Base-by-base conservation (phyloP, 2,329 filamentous ascomycete species). In the Knufia fluminis region DNA sequence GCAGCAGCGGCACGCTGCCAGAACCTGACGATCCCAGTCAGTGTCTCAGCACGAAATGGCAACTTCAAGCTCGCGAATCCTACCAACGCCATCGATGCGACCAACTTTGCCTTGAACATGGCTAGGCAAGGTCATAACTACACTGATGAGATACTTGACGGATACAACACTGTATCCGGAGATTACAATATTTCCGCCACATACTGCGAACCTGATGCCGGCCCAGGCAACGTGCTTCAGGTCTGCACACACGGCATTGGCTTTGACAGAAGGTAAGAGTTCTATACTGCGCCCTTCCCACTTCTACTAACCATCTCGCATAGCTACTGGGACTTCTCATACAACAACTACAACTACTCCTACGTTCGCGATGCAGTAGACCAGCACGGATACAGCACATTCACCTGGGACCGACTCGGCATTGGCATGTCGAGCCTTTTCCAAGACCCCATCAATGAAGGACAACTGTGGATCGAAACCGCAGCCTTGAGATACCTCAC, bases 391-490 rank as follows among this genome's bases (percentile, higher is more conserved):
- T 83, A 77, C 66, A 77, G 73, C 26, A 82, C 79, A 1, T 71
- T 84, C 40, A 66, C 72, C 8, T 81, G 74, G 64, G 80, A 85
- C 63, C 77, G 80, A 16, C 72, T 82, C 4, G 81, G 80, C 26
- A 71, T 82, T 36, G 79, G 75, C 35, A 66, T 69, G 50, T 82
- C 78, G 1, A 73, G 74, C 3, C 39, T 4, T 22, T 77, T 76
- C 58, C 77, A 75, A 43, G 74, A 83, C 39, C 72, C 80, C 0
- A 60, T 83, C 58, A 72, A 75, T 56, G 75, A 79, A 60, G 76
- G 83, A 48, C 80, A 84, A 60, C 66, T 71, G 16, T 67, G 63
- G 50, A 70, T 79, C 36, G 78, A 84, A 60, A 65, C 82, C n/a
- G 73, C 74, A 22, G 78, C 77, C 8, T 71, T 83, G 20, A 67